Percentiles rank a stretch among this genome's conserved stretches.
Evolutionary conservation across 495 filamentous ascomycete genomes (phyloP).

Genomic region (Aspergillus coremiiformis): DNA sequence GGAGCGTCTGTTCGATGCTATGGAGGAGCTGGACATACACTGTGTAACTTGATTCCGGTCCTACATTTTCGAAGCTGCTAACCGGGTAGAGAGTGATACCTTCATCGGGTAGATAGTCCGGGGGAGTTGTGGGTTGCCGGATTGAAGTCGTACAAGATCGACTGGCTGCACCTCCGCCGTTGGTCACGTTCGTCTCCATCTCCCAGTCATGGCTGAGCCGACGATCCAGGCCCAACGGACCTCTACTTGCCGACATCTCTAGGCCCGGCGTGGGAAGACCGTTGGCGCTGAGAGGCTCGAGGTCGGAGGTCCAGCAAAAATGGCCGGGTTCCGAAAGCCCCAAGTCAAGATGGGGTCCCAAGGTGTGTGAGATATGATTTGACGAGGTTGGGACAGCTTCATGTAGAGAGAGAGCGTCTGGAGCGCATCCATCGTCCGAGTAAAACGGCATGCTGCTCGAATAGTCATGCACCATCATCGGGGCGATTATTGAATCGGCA

Average conservation of each 20-base stretch:
- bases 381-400: not conserved
- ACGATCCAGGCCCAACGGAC: not conserved
- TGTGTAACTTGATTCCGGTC: not conserved
- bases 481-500: not conserved
- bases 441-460: conserved; percentile 3
- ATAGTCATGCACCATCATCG: not conserved
- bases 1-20: conserved; percentile 9
- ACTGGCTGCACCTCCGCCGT: not conserved
- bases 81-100: not conserved
- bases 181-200: conserved; percentile 1
- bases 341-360: not conserved
- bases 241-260: not conserved
- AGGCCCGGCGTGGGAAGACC: not conserved
- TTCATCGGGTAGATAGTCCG: not conserved
- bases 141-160: not conserved
- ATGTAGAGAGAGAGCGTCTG: not conserved
- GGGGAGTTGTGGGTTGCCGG: not conserved
- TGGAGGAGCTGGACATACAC: conserved; percentile 11
- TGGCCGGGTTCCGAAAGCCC: not conserved
- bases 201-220: conserved; percentile 10
- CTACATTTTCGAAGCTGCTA: not conserved
- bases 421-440: not conserved
- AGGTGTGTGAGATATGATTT: not conserved
- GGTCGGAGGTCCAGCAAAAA: conserved; percentile 9
- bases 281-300: not conserved